Evolutionary conservation across 2,329 filamentous ascomycete species (phyloP).

Genomic region (Calonectria hawksworthii): DNA sequence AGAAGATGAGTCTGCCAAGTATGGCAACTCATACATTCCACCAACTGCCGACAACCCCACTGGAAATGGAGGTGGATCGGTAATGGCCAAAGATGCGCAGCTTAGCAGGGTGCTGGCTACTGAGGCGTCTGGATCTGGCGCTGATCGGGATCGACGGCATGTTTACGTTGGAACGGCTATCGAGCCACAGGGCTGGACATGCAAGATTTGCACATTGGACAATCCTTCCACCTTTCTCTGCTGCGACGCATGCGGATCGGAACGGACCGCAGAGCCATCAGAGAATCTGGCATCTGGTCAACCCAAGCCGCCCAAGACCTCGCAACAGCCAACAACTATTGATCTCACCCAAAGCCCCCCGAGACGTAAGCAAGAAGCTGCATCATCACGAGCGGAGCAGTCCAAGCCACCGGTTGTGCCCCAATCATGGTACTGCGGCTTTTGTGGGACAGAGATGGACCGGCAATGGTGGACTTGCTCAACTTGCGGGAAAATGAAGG

Average conservation of each 20-base stretch:
- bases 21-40: constrained; percentile 67
- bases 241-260: constrained; percentile 70
- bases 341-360: constrained; percentile 54
- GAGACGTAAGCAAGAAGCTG: constrained; percentile 32
- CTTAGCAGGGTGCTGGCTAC: constrained; percentile 24
- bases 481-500: constrained; percentile 68
- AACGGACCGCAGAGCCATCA: constrained; percentile 49
- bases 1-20: constrained; percentile 75
- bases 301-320: constrained; percentile 29
- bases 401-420: constrained; percentile 33
- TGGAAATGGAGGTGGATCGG: constrained; percentile 56
- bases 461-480: constrained; percentile 71
- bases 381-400: constrained; percentile 22
- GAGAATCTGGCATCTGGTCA: constrained; percentile 34
- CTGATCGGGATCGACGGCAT: constrained; percentile 7
- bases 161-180: background rate
- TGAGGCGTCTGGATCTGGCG: constrained; percentile 13
- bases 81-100: constrained; percentile 40
- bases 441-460: constrained; percentile 66
- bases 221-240: constrained; percentile 65
- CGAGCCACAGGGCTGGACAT: constrained; percentile 61
- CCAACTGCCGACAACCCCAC: constrained; percentile 66
- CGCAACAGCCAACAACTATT: constrained; percentile 41
- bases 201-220: constrained; percentile 68
- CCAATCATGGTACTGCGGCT: constrained; percentile 65